A percentile compares a stretch with the other conserved stretches of the same genome.
These are phyloP conservation scores for Trichoderma atrobrunneum DNA, from an alignment of 2,329 filamentous ascomycete species.

Conservation along the genomic window DNA sequence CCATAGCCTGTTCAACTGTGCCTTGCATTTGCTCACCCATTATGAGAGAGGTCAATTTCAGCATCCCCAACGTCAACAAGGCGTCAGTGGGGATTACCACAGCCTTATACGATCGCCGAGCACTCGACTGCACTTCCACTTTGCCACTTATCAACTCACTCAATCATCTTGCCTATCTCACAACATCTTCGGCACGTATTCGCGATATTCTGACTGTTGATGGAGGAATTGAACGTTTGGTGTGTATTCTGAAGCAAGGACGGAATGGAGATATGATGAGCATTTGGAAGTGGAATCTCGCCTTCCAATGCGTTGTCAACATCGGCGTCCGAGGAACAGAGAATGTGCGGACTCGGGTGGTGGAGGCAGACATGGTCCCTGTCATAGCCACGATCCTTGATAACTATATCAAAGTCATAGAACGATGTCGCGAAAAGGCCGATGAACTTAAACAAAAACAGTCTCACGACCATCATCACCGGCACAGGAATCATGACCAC, in stretches of 20 bases:
- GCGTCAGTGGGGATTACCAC: constrained; percentile 98
- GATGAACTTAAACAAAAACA: constrained; percentile 78
- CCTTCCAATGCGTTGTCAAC: constrained; percentile 98
- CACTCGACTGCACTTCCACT: constrained; percentile 96
- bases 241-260: constrained; percentile 97
- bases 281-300: constrained; percentile 99
- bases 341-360: constrained; percentile 86
- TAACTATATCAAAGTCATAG: constrained; percentile 96
- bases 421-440: constrained; percentile 82
- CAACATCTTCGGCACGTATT: constrained; percentile 94
- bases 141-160: constrained; percentile 97
- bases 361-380: constrained; percentile 98
- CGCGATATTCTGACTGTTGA: constrained; percentile 97
- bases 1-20: not conserved
- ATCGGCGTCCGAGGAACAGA: constrained; percentile 96
- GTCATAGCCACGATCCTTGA: constrained; percentile 97
- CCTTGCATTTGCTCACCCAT: constrained; percentile 40
- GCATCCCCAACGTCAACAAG: constrained; percentile 99
- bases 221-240: constrained; percentile 92
- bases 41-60: constrained; percentile 99
- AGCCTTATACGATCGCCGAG: constrained; percentile 93
- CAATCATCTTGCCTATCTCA: constrained; percentile 97
- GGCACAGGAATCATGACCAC: constrained; percentile 50
- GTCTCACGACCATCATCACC: constrained; percentile 50
- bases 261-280: constrained; percentile 98